Base-by-base conservation (phyloP, 345 rosid genomes). In the sweet orange (Citrus sinensis) region DNA sequence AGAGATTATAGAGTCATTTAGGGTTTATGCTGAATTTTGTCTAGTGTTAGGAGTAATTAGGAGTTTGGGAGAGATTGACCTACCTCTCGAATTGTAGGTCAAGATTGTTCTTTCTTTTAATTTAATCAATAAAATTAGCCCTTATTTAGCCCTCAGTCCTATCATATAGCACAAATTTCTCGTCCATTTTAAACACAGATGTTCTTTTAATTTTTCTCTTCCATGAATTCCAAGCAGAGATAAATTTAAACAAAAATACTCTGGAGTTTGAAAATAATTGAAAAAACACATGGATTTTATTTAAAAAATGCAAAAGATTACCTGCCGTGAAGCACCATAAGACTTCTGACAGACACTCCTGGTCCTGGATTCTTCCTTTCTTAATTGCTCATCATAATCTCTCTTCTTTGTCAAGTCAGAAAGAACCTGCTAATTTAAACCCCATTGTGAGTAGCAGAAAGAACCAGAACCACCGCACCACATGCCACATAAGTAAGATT, bases 311-410 rank as follows among this genome's bases (percentile, higher is more conserved):
- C 55, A 35, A 62, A 82, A 35, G 6, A 77, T 76, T 90, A 93
- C 99, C 97, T 88, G 92, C 74, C 72, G 77, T 19, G 97, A 86
- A 80, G 89, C 72, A 71, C 85, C 66, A 76, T 82, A 85, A 8
- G 93, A 82, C 79, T 79, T 86, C 83, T 89, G 88, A 74, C 97
- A 90, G 32, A 94, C 99, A 80, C 91, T 91, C 83, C 83, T 90
- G 11, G 93, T 88, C 83, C 80, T 86, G 20, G 85, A 87, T 80
- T 96, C 99, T 84, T 92, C 97, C 82, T 90, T 96, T 74, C 88
- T 87, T 85, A 96, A 78, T 76, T 89, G 92, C 83, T 96, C 99
- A 86, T 96, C 98, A 76, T 96, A 96, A 81, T 94, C 98, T 85
- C 90, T 86, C 92, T 90, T 94, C 87, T 94, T 94, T 46, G 85